Evolutionary conservation across 192 early-diverging fungal genomes (phyloP).

Genomic region (Glomus cerebriforme): DNA sequence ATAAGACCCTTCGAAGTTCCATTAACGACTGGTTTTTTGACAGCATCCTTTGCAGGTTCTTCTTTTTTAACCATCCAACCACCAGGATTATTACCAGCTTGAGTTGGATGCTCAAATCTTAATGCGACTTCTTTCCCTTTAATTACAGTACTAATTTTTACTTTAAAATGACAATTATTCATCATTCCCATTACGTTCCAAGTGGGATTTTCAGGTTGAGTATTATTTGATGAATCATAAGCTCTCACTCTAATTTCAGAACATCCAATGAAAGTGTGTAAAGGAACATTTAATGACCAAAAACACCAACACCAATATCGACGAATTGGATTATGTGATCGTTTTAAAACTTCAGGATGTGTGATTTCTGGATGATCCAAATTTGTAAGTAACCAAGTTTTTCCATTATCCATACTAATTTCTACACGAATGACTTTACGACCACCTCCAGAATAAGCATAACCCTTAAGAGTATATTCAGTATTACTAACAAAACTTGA

Average conservation of each 20-base stretch:
- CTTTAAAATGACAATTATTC: constrained; percentile 67
- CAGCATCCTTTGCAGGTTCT: not conserved
- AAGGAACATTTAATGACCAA: constrained; percentile 50
- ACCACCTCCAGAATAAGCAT: constrained; percentile 80
- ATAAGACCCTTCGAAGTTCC: constrained; percentile 15
- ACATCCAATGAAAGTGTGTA: constrained; percentile 40
- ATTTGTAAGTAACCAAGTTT: constrained; percentile 74
- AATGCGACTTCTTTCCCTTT: constrained; percentile 22
- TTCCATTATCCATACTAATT: constrained; percentile 77
- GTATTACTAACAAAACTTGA: constrained; percentile 11
- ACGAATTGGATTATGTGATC: not conserved
- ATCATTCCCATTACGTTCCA: constrained; percentile 83
- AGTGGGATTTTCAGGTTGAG: constrained; percentile 57
- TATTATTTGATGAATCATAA: constrained; percentile 63
- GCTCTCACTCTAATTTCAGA: constrained; percentile 61
- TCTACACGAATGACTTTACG: constrained; percentile 76
- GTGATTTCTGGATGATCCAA: constrained; percentile 45
- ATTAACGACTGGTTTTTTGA: not conserved
- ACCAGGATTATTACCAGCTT: constrained; percentile 39
- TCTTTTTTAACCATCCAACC: constrained; percentile 57
- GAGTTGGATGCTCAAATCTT: constrained; percentile 58
- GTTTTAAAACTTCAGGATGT: constrained; percentile 8
- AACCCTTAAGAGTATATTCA: constrained; percentile 63
- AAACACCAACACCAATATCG: constrained; percentile 66
- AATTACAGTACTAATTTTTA: constrained; percentile 42